Evolutionary conservation across 441 rosid species (phyloP).

Genomic region (Manihot esculenta): DNA sequence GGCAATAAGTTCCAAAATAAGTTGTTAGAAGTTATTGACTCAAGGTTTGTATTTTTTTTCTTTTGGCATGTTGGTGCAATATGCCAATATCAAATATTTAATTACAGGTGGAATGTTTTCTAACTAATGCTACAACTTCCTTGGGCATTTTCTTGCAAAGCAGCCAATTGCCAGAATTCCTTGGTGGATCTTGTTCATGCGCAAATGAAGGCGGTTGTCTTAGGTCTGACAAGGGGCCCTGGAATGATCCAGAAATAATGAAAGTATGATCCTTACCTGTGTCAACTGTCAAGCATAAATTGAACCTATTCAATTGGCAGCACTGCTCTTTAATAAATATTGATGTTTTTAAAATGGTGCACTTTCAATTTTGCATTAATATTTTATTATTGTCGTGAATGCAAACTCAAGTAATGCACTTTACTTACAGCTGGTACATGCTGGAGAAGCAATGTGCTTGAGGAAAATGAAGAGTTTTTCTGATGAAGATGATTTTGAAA

Average conservation of each 20-base stretch:
- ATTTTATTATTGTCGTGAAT: not conserved
- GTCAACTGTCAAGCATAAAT: conserved; percentile 6
- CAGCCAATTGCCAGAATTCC: conserved; percentile 96
- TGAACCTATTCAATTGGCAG: conserved; percentile 15
- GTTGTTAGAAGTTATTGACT: conserved; percentile 77
- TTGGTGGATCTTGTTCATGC: conserved; percentile 87
- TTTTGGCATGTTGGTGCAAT: not conserved
- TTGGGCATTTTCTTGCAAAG: conserved; percentile 21
- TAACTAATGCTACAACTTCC: conserved; percentile 14
- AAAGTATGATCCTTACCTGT: conserved; percentile 52
- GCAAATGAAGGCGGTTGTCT: conserved; percentile 79
- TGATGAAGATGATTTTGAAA: conserved; percentile 56
- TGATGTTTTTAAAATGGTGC: not conserved
- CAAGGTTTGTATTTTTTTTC: conserved; percentile 45
- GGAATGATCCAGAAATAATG: conserved; percentile 85
- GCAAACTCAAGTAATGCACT: conserved; percentile 7
- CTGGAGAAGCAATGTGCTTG: conserved; percentile 58
- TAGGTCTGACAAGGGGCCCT: conserved; percentile 82
- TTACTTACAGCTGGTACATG: conserved; percentile 59
- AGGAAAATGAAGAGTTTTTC: conserved; percentile 47
- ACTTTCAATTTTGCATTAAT: not conserved
- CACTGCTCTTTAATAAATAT: not conserved
- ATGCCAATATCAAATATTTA: not conserved
- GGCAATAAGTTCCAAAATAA: conserved; percentile 69
- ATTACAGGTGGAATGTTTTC: conserved; percentile 14